phyloP scores from a whole-genome alignment of 495 filamentous ascomycete species.

The Aspergillus ellipticus region DNA sequence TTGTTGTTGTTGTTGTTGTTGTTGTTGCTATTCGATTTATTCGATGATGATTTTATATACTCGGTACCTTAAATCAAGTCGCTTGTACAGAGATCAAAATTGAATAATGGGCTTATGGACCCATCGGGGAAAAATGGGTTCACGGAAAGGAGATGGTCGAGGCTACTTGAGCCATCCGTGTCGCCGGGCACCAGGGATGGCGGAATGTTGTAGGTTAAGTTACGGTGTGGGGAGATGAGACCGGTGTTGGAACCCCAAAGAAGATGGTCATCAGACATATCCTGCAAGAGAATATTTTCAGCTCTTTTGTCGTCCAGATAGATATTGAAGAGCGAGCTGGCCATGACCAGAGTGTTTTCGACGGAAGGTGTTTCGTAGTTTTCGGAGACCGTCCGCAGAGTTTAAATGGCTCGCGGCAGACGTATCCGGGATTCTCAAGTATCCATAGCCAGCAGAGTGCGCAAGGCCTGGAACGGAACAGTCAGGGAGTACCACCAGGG shows the following conservation, averaged over 20 bases:
- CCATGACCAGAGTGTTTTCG: background rate
- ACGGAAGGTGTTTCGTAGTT: background rate
- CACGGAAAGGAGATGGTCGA: too few species aligned
- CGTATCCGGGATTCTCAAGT: constrained; percentile 38
- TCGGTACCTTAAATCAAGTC: too few species aligned
- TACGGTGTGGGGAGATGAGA: too few species aligned
- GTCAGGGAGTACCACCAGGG: constrained; percentile 52
- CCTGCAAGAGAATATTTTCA: background rate
- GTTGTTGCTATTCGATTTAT: too few species aligned
- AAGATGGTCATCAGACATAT: background rate
- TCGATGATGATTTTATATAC: too few species aligned
- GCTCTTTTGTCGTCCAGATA: background rate
- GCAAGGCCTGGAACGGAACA: constrained; percentile 49
- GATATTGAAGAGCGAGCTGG: background rate
- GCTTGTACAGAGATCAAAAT: too few species aligned
- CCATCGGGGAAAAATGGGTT: too few species aligned
- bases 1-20: too few species aligned
- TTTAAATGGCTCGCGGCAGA: constrained; percentile 13
- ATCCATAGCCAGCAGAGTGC: constrained; percentile 47
- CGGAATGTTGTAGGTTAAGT: too few species aligned
- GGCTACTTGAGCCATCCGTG: too few species aligned
- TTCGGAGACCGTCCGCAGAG: background rate
- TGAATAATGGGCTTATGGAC: too few species aligned
- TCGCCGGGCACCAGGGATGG: too few species aligned
- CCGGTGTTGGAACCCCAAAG: background rate